phyloP scores from a whole-genome alignment of 768 basidiomycete species.

The Pholiota molesta region DNA sequence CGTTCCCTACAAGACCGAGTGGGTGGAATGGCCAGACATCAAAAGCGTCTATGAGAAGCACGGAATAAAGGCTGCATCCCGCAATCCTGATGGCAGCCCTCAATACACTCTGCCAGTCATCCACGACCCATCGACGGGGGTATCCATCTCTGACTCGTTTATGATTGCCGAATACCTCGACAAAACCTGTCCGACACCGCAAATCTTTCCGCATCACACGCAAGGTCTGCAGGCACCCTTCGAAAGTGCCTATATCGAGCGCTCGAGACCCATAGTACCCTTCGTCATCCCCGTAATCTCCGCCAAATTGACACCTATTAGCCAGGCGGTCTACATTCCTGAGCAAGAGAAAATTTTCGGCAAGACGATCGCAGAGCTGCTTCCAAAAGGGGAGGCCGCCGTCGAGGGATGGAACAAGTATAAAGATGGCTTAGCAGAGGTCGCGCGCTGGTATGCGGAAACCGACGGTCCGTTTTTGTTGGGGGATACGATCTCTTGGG shows the following conservation, averaged over 20 bases:
- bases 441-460: conserved; percentile 1
- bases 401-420: conserved; percentile 33
- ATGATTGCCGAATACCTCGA: conserved; percentile 14
- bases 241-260: not conserved
- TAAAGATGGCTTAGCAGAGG: not conserved
- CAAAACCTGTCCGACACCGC: conserved; percentile 9
- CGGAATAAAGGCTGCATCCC: not conserved
- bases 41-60: not conserved
- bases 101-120: not conserved
- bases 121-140: conserved; percentile 2
- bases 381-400: conserved; percentile 17
- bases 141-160: not conserved
- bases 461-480: conserved; percentile 7
- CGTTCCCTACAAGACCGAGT: conserved; percentile 3
- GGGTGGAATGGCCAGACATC: conserved; percentile 1
- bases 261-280: not conserved
- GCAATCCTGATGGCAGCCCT: not conserved
- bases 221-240: not conserved
- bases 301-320: not conserved
- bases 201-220: not conserved
- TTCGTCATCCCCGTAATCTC: not conserved
- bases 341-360: not conserved
- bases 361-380: not conserved
- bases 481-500: conserved; percentile 4
- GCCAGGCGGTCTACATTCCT: not conserved